Conservation (phyloP, 2,329 filamentous ascomycete species). For the Aspergillus eucalypticola region DNA sequence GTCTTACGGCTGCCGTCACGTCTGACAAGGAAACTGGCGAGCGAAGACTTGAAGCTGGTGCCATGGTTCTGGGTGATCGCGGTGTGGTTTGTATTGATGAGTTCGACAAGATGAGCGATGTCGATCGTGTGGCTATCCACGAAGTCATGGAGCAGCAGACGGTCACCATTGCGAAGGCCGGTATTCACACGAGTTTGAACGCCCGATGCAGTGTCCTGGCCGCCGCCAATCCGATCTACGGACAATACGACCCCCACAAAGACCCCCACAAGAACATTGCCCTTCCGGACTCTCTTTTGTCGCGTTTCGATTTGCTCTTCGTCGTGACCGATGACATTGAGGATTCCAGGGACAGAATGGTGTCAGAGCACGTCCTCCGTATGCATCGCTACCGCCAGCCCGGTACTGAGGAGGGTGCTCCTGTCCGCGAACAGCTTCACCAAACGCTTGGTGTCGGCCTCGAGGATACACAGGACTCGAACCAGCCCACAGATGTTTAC, state of each 20-base stretch:
- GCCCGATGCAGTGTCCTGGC: slow-evolving; percentile 95
- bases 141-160: slow-evolving; percentile 99
- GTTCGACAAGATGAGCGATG: slow-evolving; percentile 99
- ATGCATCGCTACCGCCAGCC: slow-evolving; percentile 96
- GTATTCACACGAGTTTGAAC: slow-evolving; percentile 96
- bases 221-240: slow-evolving; percentile 95
- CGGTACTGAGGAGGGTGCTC: slow-evolving; percentile 89
- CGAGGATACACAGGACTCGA: slow-evolving; percentile 70
- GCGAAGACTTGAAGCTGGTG: slow-evolving; percentile 89
- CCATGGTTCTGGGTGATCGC: slow-evolving; percentile 96
- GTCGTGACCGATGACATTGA: slow-evolving; percentile 98
- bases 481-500: slow-evolving; percentile 81
- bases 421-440: slow-evolving; percentile 81
- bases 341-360: slow-evolving; percentile 82
- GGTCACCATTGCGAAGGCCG: slow-evolving; percentile 97
- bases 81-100: slow-evolving; percentile 99
- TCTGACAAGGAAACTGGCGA: slow-evolving; percentile 97
- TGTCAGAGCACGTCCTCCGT: slow-evolving; percentile 93
- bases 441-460: slow-evolving; percentile 87
- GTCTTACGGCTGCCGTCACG: slow-evolving; percentile 94
- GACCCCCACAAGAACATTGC: slow-evolving; percentile 99
- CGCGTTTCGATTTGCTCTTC: slow-evolving; percentile 97
- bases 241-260: slow-evolving; percentile 97
- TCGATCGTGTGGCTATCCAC: slow-evolving; percentile 96
- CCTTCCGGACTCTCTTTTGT: slow-evolving; percentile 90